A percentile compares a stretch with the other conserved stretches of the same genome.
phyloP scores from a whole-genome alignment of 129 eudicot genomes.

The Flaveria trinervia region DNA sequence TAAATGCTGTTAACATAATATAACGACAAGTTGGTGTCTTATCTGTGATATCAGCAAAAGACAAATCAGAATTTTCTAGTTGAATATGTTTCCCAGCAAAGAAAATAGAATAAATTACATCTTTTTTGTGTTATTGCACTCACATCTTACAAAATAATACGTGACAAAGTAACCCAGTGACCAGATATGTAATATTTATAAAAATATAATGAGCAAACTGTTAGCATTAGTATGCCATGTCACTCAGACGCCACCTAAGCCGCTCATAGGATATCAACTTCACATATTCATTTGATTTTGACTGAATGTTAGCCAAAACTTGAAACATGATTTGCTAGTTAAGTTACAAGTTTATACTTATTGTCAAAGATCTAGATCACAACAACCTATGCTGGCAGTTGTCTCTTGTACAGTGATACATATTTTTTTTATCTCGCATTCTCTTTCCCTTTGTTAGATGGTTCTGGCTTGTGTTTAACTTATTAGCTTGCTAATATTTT shows the following conservation, averaged over 20 bases:
- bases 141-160: not conserved
- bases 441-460: not conserved
- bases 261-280: not conserved
- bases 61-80: not conserved
- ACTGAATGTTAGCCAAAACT: not conserved
- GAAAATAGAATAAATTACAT: not conserved
- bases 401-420: not conserved
- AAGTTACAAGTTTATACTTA: not conserved
- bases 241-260: not conserved
- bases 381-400: not conserved
- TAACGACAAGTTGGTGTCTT: not conserved
- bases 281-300: not conserved
- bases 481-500: not conserved
- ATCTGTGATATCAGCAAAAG: not conserved
- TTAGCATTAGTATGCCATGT: not conserved
- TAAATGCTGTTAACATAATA: not conserved
- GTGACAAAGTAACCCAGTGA: not conserved
- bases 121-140: not conserved
- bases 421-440: not conserved
- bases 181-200: not conserved
- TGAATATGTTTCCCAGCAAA: not conserved
- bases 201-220: not conserved
- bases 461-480: not conserved
- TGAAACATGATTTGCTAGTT: not conserved
- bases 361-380: not conserved